Evolutionary conservation across 169 alveolate genomes (phyloP).

Genomic region (Cryptosporidium sp.): DNA sequence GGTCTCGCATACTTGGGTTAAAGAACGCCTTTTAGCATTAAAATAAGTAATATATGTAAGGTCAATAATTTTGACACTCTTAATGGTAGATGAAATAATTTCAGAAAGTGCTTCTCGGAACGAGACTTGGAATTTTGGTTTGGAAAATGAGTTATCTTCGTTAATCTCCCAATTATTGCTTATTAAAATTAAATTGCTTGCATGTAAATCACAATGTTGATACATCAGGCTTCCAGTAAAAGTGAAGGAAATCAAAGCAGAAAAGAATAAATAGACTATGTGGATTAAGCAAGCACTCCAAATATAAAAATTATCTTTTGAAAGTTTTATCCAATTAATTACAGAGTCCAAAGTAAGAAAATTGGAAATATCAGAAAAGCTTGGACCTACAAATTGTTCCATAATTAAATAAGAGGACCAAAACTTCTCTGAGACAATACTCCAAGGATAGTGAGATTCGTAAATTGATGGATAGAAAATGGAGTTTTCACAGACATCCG

Average conservation of each 20-base stretch:
- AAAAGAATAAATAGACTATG: slow-evolving; percentile 10
- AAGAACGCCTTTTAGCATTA: slow-evolving; percentile 11
- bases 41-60: slow-evolving; percentile 30
- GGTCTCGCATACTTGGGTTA: slow-evolving; percentile 5
- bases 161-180: background rate
- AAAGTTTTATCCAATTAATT: slow-evolving; percentile 39
- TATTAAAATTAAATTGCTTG: slow-evolving; percentile 18
- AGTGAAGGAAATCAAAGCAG: slow-evolving; percentile 35
- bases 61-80: slow-evolving; percentile 35
- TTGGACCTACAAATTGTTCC: slow-evolving; percentile 51
- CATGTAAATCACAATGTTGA: slow-evolving; percentile 67
- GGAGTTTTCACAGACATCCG: background rate
- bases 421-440: background rate
- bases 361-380: slow-evolving; percentile 27
- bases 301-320: slow-evolving; percentile 14
- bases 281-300: slow-evolving; percentile 41
- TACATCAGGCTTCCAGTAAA: slow-evolving; percentile 49
- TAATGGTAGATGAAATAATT: background rate
- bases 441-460: slow-evolving; percentile 63
- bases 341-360: slow-evolving; percentile 29
- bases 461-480: slow-evolving; percentile 32
- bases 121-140: background rate
- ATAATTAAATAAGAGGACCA: slow-evolving; percentile 66
- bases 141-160: background rate
- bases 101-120: slow-evolving; percentile 12